phyloP scores from a whole-genome alignment of 1,284 basidiomycete genomes.

The Leccinum subspadiceum region DNA sequence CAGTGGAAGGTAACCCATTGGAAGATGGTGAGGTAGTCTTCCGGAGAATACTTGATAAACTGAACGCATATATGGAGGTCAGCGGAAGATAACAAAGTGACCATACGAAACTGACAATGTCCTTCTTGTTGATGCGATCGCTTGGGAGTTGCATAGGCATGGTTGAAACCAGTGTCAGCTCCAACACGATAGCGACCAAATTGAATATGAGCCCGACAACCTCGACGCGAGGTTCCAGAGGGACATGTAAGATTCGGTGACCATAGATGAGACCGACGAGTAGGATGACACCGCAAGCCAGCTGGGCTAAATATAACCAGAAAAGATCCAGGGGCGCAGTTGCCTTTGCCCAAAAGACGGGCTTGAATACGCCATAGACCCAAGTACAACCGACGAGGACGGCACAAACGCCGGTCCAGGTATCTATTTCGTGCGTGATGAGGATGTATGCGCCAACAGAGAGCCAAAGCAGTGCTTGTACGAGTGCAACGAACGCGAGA shows the following conservation, averaged over 20 bases:
- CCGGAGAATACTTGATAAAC: slow-evolving; percentile 48
- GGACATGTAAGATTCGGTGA: slow-evolving; percentile 28
- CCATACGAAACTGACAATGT: slow-evolving; percentile 37
- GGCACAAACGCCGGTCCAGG: slow-evolving; percentile 29
- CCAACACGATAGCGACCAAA: slow-evolving; percentile 34
- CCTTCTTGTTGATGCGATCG: slow-evolving; percentile 33
- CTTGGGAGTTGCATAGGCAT: slow-evolving; percentile 51
- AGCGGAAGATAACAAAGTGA: neutral
- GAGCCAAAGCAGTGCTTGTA: slow-evolving; percentile 45
- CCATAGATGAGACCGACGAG: slow-evolving; percentile 43
- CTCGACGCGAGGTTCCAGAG: slow-evolving; percentile 29
- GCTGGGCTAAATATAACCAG: slow-evolving; percentile 38
- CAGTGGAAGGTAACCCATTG: slow-evolving; percentile 72
- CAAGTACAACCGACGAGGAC: slow-evolving; percentile 41
- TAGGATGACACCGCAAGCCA: slow-evolving; percentile 35
- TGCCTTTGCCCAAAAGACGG: slow-evolving; percentile 38
- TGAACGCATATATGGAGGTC: slow-evolving; percentile 18
- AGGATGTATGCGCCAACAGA: slow-evolving; percentile 38
- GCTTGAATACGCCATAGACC: slow-evolving; percentile 46
- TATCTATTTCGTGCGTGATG: slow-evolving; percentile 24
- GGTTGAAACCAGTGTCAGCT: slow-evolving; percentile 34
- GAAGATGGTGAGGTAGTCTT: slow-evolving; percentile 64
- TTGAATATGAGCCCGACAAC: slow-evolving; percentile 36
- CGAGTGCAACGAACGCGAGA: slow-evolving; percentile 46
- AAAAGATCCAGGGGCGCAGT: slow-evolving; percentile 49